phyloP scores from a whole-genome alignment of 2,329 filamentous ascomycete genomes.

The Cladophialophora immunda region DNA sequence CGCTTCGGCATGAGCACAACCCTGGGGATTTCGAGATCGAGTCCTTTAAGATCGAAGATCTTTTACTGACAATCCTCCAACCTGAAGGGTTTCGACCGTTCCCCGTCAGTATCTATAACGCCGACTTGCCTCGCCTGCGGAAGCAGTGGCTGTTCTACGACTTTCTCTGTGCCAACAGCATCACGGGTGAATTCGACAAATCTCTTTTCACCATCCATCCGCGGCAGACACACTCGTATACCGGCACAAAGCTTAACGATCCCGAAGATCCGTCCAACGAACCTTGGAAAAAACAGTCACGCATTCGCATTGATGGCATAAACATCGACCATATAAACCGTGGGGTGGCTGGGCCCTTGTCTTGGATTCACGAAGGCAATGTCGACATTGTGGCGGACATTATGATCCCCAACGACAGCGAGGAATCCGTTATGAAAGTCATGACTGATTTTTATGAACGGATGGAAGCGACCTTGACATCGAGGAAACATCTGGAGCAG shows the following conservation, averaged over 20 bases:
- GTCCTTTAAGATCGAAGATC: constrained; percentile 93
- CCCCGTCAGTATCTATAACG: constrained; percentile 93
- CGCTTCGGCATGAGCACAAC: constrained; percentile 85
- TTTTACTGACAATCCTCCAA: constrained; percentile 90
- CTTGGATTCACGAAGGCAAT: constrained; percentile 97
- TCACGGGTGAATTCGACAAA: constrained; percentile 94
- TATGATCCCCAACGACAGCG: constrained; percentile 87
- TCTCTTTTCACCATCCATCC: constrained; percentile 98
- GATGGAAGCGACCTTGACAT: constrained; percentile 71
- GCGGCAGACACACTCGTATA: constrained; percentile 83
- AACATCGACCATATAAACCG: constrained; percentile 96
- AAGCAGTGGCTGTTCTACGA: constrained; percentile 99
- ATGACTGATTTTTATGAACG: constrained; percentile 98
- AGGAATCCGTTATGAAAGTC: constrained; percentile 90
- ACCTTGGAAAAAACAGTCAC: constrained; percentile 94
- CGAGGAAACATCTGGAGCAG: constrained; percentile 35
- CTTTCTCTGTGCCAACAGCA: constrained; percentile 91
- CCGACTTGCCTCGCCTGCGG: constrained; percentile 87
- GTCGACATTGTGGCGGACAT: constrained; percentile 97
- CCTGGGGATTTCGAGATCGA: constrained; percentile 97
- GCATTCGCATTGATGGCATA: constrained; percentile 89
- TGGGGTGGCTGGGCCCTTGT: constrained; percentile 90
- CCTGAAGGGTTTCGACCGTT: constrained; percentile 92
- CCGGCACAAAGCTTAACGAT: constrained; percentile 68
- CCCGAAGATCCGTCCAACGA: constrained; percentile 59